phyloP scores from a whole-genome alignment of 2,329 filamentous ascomycete genomes.

The Aspergillus quadrilineatus region DNA sequence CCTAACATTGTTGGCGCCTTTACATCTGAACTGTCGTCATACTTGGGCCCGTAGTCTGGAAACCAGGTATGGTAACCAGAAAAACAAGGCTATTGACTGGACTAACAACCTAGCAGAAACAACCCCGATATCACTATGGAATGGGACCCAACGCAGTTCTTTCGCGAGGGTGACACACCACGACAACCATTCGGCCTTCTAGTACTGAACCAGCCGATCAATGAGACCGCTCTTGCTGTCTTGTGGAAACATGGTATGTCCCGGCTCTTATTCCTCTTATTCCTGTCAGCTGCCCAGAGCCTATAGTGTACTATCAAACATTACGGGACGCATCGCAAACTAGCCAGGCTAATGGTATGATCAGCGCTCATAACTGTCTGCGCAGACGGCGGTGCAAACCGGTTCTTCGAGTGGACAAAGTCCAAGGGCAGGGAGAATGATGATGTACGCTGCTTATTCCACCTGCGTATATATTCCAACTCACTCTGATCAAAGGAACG shows the following conservation, averaged over 20 bases:
- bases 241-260: slow-evolving; percentile 38
- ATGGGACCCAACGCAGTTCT: slow-evolving; percentile 45
- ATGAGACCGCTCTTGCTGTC: slow-evolving; percentile 40
- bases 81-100: neutral
- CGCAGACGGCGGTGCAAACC: slow-evolving; percentile 89
- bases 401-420: slow-evolving; percentile 57
- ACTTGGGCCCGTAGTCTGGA: neutral
- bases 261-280: neutral
- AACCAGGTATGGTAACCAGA: neutral
- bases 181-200: slow-evolving; percentile 50
- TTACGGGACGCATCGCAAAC: neutral
- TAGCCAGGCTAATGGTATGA: neutral
- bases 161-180: slow-evolving; percentile 28
- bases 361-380: slow-evolving; percentile 69
- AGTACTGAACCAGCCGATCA: slow-evolving; percentile 62
- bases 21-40: too few species aligned
- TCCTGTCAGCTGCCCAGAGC: neutral
- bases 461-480: neutral
- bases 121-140: slow-evolving; percentile 17
- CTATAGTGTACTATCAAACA: neutral
- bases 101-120: neutral
- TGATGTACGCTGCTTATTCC: slow-evolving; percentile 27
- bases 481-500: slow-evolving; percentile 23
- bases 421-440: slow-evolving; percentile 28
- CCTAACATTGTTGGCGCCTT: too few species aligned